Evolutionary conservation across 73 alveolate species (phyloP).

Genomic region (Paraurostyla sp.): DNA sequence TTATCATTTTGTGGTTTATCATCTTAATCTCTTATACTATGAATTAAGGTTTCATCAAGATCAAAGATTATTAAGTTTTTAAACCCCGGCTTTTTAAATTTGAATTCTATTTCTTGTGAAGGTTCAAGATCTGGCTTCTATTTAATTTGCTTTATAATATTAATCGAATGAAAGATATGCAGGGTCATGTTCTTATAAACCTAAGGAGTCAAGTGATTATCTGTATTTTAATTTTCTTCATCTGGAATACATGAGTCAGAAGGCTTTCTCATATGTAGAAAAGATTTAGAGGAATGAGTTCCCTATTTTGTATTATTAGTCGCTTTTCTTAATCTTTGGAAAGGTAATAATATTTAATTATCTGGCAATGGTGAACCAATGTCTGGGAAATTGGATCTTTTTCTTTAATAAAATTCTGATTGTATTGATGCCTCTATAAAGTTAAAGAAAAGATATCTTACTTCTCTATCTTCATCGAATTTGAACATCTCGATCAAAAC

Average conservation of each 20-base stretch:
- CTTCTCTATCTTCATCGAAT: background rate
- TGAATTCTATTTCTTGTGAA: background rate
- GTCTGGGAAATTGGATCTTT: background rate
- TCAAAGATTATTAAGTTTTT: slow-evolving; percentile 46
- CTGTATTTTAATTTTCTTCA: background rate
- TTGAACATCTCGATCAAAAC: background rate
- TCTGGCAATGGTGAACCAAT: slow-evolving; percentile 48
- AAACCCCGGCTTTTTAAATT: slow-evolving; percentile 41
- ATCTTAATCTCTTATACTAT: slow-evolving; percentile 1
- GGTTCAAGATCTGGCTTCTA: background rate
- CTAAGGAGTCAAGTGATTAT: background rate
- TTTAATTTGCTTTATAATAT: background rate
- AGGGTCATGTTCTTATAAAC: slow-evolving; percentile 1
- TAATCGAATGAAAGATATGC: slow-evolving; percentile 1
- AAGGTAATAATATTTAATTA: slow-evolving; percentile 24
- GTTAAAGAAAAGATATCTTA: background rate
- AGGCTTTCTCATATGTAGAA: background rate
- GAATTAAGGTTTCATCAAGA: slow-evolving; percentile 61
- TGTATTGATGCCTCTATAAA: background rate
- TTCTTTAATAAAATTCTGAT: background rate
- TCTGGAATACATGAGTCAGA: slow-evolving; percentile 21
- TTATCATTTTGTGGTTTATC: background rate
- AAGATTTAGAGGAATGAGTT: background rate
- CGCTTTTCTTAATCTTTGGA: background rate
- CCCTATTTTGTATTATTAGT: slow-evolving; percentile 20